Conservation (phyloP, 2,329 filamentous ascomycete species). For the Claviceps pazoutovae region DNA sequence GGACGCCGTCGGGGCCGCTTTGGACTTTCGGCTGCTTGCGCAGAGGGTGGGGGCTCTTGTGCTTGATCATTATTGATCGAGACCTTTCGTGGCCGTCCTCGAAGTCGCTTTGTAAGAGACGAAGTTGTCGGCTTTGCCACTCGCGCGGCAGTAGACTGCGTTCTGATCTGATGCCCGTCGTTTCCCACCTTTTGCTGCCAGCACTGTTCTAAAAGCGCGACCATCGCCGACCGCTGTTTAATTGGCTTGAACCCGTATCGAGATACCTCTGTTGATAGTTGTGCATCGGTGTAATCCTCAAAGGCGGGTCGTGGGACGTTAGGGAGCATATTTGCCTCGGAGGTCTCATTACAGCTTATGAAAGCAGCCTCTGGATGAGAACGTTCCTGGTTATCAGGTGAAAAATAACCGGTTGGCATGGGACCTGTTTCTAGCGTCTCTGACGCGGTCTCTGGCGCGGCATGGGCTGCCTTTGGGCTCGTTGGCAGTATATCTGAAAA, state of each 20-base stretch:
- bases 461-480: background rate
- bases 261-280: constrained; percentile 47
- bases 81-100: constrained; percentile 21
- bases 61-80: constrained; percentile 10
- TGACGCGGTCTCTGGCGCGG: background rate
- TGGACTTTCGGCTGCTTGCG: constrained; percentile 18
- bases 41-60: constrained; percentile 23
- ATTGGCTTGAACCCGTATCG: constrained; percentile 61
- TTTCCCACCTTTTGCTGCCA: constrained; percentile 45
- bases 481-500: constrained; percentile 14
- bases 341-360: background rate
- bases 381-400: background rate
- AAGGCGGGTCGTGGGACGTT: constrained; percentile 36
- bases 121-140: background rate
- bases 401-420: background rate
- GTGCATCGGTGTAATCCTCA: constrained; percentile 44
- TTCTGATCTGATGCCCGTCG: constrained; percentile 9
- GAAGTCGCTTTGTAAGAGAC: constrained; percentile 14
- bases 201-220: constrained; percentile 54
- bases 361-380: background rate
- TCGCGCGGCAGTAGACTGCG: constrained; percentile 1
- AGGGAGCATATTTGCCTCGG: background rate
- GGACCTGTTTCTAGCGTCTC: background rate
- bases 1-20: constrained; percentile 28
- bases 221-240: constrained; percentile 54